A percentile compares a stretch with the other conserved stretches of the same genome.
Conservation (phyloP, 1,284 basidiomycete species). For the Ustilago cynodontis region DNA sequence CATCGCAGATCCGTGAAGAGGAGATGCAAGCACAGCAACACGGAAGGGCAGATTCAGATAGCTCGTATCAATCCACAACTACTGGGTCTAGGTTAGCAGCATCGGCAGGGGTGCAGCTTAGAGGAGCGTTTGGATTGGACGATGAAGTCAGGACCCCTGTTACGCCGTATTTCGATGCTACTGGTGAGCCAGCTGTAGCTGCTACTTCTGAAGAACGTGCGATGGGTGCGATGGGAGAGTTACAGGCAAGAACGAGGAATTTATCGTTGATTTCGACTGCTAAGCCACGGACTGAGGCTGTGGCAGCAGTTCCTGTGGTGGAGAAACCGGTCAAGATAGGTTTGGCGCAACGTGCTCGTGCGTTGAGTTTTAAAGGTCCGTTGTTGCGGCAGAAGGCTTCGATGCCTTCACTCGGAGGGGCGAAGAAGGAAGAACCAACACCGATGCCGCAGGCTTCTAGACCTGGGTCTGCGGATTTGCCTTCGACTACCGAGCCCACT, state of each 20-base stretch:
- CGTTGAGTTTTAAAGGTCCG: slow-evolving; percentile 46
- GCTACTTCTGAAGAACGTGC: slow-evolving; percentile 1
- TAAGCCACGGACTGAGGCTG: slow-evolving; percentile 6
- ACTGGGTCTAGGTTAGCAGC: slow-evolving; percentile 12
- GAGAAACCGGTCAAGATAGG: slow-evolving; percentile 42
- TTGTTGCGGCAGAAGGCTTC: slow-evolving; percentile 40
- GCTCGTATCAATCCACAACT: slow-evolving; percentile 39
- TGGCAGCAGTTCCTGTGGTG: not conserved
- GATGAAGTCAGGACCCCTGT: slow-evolving; percentile 51
- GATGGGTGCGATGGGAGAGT: not conserved
- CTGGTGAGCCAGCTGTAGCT: slow-evolving; percentile 20
- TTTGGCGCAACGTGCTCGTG: slow-evolving; percentile 39
- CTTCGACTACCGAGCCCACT: not conserved
- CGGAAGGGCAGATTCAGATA: slow-evolving; percentile 49
- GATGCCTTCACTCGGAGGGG: slow-evolving; percentile 38
- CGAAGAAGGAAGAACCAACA: slow-evolving; percentile 24
- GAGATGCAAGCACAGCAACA: slow-evolving; percentile 23
- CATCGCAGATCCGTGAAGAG: slow-evolving; percentile 6
- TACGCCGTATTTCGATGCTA: slow-evolving; percentile 61
- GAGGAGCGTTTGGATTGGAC: slow-evolving; percentile 26
- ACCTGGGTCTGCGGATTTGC: slow-evolving; percentile 21
- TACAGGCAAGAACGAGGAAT: slow-evolving; percentile 3
- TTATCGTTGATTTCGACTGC: slow-evolving; percentile 11
- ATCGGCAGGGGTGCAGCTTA: not conserved
- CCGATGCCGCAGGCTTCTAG: slow-evolving; percentile 7